A percentile compares a stretch with the other conserved stretches of the same genome.
These are phyloP conservation scores for Talaromyces sp. DNA, from an alignment of 2,329 filamentous ascomycete species.

Conservation along the genomic window DNA sequence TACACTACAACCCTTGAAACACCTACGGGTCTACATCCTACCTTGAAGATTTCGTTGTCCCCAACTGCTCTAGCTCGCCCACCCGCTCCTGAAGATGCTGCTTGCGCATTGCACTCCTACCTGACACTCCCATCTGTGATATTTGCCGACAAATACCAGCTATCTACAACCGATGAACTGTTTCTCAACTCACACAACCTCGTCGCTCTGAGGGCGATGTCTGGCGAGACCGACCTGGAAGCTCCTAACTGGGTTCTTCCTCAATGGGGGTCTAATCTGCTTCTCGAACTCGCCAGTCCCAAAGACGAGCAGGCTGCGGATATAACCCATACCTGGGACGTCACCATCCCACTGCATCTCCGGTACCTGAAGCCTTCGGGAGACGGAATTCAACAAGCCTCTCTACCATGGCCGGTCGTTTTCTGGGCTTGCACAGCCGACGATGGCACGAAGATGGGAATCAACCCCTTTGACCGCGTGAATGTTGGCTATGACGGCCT, in stretches of 20 bases:
- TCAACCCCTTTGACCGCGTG: constrained; percentile 79
- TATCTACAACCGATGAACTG: constrained; percentile 53
- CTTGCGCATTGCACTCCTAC: constrained; percentile 72
- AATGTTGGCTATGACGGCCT: constrained; percentile 80
- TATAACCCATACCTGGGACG: constrained; percentile 24
- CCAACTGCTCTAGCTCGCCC: constrained; percentile 47
- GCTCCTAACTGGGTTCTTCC: constrained; percentile 75
- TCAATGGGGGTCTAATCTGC: constrained; percentile 72
- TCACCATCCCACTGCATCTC: constrained; percentile 71
- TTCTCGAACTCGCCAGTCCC: constrained; percentile 67
- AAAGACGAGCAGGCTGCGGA: neutral
- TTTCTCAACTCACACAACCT: constrained; percentile 81
- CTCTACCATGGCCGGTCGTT: constrained; percentile 74
- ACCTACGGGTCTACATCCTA: constrained; percentile 80
- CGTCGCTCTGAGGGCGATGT: constrained; percentile 60
- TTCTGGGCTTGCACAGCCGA: constrained; percentile 81
- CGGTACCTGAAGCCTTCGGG: constrained; percentile 67
- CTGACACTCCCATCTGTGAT: constrained; percentile 74
- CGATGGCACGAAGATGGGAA: constrained; percentile 58
- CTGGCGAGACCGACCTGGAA: constrained; percentile 80
- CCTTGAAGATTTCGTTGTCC: constrained; percentile 60
- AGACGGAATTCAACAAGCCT: constrained; percentile 50
- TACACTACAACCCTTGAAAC: constrained; percentile 62
- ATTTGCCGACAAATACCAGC: constrained; percentile 84
- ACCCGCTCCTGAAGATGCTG: constrained; percentile 41